phyloP scores from a whole-genome alignment of 176 grass and related monocot genomes.

The Triticum timopheevii region DNA sequence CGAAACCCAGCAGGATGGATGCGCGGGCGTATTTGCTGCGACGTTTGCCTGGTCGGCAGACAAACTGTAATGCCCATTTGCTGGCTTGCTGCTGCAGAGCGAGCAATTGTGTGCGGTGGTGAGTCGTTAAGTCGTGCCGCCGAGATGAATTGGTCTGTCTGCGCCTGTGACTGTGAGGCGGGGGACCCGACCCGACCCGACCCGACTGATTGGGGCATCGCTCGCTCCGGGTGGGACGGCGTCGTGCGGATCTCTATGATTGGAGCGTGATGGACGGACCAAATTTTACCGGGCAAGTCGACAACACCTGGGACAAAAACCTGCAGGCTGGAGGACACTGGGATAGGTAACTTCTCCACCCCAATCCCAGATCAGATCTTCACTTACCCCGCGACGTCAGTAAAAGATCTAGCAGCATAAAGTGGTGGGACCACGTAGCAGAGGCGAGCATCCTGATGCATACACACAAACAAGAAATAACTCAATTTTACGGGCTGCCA shows the following conservation, averaged over 20 bases:
- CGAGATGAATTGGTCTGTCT: conserved; percentile 21
- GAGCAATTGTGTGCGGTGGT: not conserved
- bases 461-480: too few relatives aligned
- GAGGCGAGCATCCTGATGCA: too few relatives aligned
- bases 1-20: not conserved
- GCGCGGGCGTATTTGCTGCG: not conserved
- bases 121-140: not conserved
- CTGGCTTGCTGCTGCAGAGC: not conserved
- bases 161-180: not conserved
- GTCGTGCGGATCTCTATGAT: conserved; percentile 39
- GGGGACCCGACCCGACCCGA: not conserved
- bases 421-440: not conserved
- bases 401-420: not conserved
- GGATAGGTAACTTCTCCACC: not conserved
- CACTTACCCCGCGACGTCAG: not conserved
- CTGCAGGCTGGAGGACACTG: conserved; percentile 14
- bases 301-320: conserved; percentile 44
- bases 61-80: not conserved
- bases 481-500: too few relatives aligned
- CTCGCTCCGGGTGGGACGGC: conserved; percentile 18
- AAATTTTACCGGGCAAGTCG: not conserved
- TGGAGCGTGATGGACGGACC: conserved; percentile 36
- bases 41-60: not conserved
- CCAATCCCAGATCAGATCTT: conserved; percentile 11
- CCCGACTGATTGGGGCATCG: conserved; percentile 14